Conservation (phyloP, 2,329 filamentous ascomycete genomes). For the Neospermospora avenae region DNA sequence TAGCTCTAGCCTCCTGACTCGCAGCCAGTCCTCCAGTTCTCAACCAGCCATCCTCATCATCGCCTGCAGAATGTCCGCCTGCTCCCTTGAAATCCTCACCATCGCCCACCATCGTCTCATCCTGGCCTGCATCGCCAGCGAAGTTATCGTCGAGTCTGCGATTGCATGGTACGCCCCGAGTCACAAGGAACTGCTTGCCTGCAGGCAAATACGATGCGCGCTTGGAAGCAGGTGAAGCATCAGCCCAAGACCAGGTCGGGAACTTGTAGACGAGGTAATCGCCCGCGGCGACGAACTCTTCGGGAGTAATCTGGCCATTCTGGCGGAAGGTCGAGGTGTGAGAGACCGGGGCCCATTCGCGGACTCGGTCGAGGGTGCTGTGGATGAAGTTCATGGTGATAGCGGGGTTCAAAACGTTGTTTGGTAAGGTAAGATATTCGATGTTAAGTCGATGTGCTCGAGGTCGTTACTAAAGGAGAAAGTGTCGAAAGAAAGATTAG, state of each 20-base stretch:
- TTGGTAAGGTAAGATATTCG: background rate
- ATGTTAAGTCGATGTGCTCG: background rate
- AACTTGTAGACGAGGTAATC: slow-evolving; percentile 99
- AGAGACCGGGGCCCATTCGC: slow-evolving; percentile 86
- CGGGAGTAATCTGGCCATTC: slow-evolving; percentile 93
- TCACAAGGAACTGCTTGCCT: slow-evolving; percentile 93
- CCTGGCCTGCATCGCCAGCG: slow-evolving; percentile 79
- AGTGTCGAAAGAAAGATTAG: background rate
- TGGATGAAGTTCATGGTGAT: slow-evolving; percentile 80
- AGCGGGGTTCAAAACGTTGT: slow-evolving; percentile 17
- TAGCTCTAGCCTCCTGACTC: slow-evolving; percentile 70
- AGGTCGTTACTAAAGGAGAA: background rate
- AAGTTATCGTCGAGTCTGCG: slow-evolving; percentile 91
- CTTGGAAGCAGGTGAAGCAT: slow-evolving; percentile 76
- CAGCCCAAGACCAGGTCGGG: slow-evolving; percentile 95
- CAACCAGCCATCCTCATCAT: slow-evolving; percentile 86
- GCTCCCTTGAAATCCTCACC: slow-evolving; percentile 60
- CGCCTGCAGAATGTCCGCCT: slow-evolving; percentile 44
- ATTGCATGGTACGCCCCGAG: slow-evolving; percentile 90
- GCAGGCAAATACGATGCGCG: slow-evolving; percentile 78
- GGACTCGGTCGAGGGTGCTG: slow-evolving; percentile 86
- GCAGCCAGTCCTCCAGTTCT: slow-evolving; percentile 77
- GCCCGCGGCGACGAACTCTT: slow-evolving; percentile 92
- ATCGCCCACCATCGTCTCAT: slow-evolving; percentile 82
- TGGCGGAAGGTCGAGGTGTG: slow-evolving; percentile 91